Percentiles rank a stretch among this genome's conserved stretches.
Evolutionary conservation across 257 asterid species (phyloP).

Genomic region (Thymus quinquecostatus): DNA sequence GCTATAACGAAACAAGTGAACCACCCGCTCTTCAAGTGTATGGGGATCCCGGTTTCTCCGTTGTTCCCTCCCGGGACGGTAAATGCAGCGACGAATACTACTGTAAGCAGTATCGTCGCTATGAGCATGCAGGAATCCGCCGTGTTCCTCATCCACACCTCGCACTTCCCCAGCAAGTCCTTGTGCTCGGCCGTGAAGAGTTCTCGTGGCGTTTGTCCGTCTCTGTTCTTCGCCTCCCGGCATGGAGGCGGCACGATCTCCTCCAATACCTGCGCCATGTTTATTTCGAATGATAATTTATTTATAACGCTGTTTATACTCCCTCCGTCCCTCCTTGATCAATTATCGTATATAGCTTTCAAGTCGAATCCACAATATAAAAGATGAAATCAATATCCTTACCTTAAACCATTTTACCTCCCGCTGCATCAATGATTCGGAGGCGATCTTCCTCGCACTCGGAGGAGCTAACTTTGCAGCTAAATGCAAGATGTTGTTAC

Average conservation of each 20-base stretch:
- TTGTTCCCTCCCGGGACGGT: slow-evolving; percentile 3
- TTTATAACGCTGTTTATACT: too few relatives aligned
- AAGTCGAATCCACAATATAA: too few relatives aligned
- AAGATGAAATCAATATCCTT: neutral
- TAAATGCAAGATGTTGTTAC: too few relatives aligned
- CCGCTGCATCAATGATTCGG: slow-evolving; percentile 4
- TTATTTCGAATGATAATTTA: too few relatives aligned
- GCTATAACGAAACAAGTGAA: neutral
- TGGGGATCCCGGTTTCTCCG: neutral
- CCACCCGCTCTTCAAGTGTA: neutral
- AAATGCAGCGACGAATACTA: neutral
- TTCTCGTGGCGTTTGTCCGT: slow-evolving; percentile 1
- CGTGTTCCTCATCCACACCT: neutral
- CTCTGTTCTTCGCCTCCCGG: neutral
- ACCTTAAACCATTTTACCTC: slow-evolving; percentile 17
- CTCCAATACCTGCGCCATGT: neutral
- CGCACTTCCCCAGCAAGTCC: neutral
- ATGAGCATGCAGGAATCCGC: slow-evolving; percentile 19
- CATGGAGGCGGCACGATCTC: neutral
- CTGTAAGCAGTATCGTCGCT: slow-evolving; percentile 1
- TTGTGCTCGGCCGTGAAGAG: neutral
- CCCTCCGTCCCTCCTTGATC: too few relatives aligned
- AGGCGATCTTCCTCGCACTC: too few relatives aligned
- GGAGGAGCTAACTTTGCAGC: too few relatives aligned
- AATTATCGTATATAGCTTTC: too few relatives aligned